Base-by-base conservation (phyloP, 768 basidiomycete species). In the Russula olivacea region DNA sequence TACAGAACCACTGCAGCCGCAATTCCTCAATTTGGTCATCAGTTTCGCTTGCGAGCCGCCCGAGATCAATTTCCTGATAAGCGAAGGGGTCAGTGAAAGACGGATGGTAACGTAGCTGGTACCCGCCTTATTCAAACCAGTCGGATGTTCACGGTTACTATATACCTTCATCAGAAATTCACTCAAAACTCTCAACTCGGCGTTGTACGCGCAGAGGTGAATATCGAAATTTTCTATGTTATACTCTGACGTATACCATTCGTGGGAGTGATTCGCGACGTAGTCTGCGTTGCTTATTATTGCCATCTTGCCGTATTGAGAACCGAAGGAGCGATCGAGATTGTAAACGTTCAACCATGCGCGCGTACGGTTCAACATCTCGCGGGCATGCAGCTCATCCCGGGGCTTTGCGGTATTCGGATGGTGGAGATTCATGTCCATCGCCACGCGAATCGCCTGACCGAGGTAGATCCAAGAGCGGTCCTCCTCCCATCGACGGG, bases 281-380 rank as follows among this genome's bases (percentile, higher is more conserved):
- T 89, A 93, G 74, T 91, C 90, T 8, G 80, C 78, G 67, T 88
- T 83, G 64, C 36, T 79, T 71, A 97, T 88, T 53, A 90, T 88
- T n/a, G 90, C 83, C 0, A 83, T 82, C 75, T 93, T 93, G 60
- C 94, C 94, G 74, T 95, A 93, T 73, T 94, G 88, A n/a, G 86
- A 88, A 14, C 90, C 86, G 19, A 89, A 88, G 7, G 93, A 94
- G 21, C 93, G 87, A 73, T 98, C 94, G 51, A 96, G 78, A 73
- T 94, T 92, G 76, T 89, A 91, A 72, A 91, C 93, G 71, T 89
- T 91, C 63, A 97, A 75, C 93, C 93, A 98, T 3, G 89, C 83
- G 21, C 93, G 84, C 54, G 92, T 92, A 47, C 94, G 86, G 71
- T 94, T 96, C 58, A 93, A 83, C 75, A 94, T 84, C 75, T 94